Percentiles rank a stretch among this genome's conserved stretches.
Conservation (phyloP, 2,329 filamentous ascomycete genomes). For the Penicillium sp. region DNA sequence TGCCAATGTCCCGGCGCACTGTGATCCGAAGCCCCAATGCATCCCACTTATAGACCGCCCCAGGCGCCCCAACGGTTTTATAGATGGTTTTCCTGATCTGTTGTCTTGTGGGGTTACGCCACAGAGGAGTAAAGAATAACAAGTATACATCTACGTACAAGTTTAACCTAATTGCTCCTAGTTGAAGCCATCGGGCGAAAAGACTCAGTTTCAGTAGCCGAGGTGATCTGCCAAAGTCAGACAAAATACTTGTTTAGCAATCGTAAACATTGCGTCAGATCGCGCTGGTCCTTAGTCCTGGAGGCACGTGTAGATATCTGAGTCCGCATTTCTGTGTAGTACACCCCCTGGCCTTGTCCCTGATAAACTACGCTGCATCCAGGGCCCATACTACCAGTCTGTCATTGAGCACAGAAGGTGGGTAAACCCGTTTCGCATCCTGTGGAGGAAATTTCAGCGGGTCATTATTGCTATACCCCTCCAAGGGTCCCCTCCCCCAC, state of each 20-base stretch:
- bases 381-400: not conserved
- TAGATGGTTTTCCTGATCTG: not conserved
- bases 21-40: conserved; percentile 10
- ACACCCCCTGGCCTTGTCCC: not conserved
- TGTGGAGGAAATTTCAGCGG: not conserved
- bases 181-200: not conserved
- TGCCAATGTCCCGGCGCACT: conserved; percentile 11
- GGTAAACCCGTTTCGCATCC: not conserved
- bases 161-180: not conserved
- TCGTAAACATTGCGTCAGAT: not conserved
- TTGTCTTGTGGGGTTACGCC: not conserved
- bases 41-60: not conserved
- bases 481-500: not conserved
- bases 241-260: not conserved
- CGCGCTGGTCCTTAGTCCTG: not conserved
- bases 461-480: not conserved
- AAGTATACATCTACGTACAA: not conserved
- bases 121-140: not conserved
- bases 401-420: not conserved
- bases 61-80: not conserved
- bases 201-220: not conserved
- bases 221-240: not conserved
- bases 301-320: too few species aligned
- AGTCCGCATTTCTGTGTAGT: not conserved
- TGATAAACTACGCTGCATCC: not conserved